Evolutionary conservation across 306 rosid species (phyloP).

Genomic region (Citrullus mucosospermus): DNA sequence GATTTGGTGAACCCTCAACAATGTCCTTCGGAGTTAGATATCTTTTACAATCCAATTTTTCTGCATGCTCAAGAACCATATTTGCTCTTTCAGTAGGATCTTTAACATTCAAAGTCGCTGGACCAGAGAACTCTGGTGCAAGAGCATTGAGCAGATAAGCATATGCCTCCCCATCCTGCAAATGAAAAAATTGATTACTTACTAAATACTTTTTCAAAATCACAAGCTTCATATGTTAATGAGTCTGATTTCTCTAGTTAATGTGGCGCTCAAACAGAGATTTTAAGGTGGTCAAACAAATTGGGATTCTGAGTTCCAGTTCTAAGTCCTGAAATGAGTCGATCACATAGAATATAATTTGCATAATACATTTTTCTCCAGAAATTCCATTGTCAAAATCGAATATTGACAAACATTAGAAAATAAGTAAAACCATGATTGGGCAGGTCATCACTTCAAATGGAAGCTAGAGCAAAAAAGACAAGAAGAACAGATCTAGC

Average conservation of each 20-base stretch:
- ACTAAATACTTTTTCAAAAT: not conserved
- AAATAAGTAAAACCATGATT: not conserved
- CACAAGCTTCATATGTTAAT: not conserved
- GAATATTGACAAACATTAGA: not conserved
- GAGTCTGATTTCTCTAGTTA: not conserved
- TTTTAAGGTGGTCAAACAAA: not conserved
- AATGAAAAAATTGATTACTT: constrained; percentile 6
- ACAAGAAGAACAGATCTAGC: not conserved
- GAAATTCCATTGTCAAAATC: not conserved
- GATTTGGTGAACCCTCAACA: constrained; percentile 92
- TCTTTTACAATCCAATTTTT: constrained; percentile 83
- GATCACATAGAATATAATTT: not conserved
- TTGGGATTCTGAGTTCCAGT: not conserved
- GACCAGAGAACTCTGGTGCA: constrained; percentile 88
- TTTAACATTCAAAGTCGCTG: constrained; percentile 32
- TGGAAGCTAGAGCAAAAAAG: not conserved
- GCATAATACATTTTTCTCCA: not conserved
- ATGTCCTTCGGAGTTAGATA: constrained; percentile 90
- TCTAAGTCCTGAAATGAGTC: not conserved
- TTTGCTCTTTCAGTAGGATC: constrained; percentile 87
- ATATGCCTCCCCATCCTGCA: constrained; percentile 96
- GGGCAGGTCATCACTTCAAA: not conserved
- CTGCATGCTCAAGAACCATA: constrained; percentile 92
- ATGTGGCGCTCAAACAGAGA: not conserved
- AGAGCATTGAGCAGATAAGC: constrained; percentile 84